phyloP scores from a whole-genome alignment of 2,329 filamentous ascomycete genomes.

The Aspergillus luchuensis region DNA sequence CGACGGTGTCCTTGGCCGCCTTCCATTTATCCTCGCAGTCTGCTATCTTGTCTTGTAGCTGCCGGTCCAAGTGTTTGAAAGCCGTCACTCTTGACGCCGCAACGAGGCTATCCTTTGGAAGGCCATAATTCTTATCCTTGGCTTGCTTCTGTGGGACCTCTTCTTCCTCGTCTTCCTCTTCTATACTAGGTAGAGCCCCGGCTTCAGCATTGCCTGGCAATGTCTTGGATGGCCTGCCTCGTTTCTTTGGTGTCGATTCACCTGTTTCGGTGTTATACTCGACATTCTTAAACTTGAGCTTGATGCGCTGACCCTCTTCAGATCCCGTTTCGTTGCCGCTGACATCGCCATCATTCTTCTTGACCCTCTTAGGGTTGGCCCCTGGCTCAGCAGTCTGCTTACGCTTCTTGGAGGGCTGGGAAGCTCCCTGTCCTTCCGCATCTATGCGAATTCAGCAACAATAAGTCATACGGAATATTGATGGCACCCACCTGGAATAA shows the following conservation, averaged over 20 bases:
- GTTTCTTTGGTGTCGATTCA: background rate
- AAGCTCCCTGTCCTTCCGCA: background rate
- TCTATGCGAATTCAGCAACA: background rate
- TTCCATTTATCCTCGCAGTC: slow-evolving; percentile 61
- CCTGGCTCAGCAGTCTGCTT: background rate
- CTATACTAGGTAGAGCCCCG: slow-evolving; percentile 5
- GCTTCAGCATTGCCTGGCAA: slow-evolving; percentile 3
- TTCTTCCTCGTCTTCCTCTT: slow-evolving; percentile 25
- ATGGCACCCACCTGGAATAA: background rate
- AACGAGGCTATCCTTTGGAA: no score
- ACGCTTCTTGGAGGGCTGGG: background rate
- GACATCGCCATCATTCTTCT: background rate
- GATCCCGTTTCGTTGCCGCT: background rate
- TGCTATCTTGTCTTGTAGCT: slow-evolving; percentile 54
- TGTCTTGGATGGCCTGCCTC: background rate
- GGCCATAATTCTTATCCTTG: background rate
- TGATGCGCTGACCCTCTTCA: background rate
- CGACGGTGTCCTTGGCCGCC: slow-evolving; percentile 35
- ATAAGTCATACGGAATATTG: no score
- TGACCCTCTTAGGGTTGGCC: background rate
- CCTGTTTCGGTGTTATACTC: background rate
- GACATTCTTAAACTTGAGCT: background rate
- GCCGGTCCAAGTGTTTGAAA: no score
- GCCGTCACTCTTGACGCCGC: no score
- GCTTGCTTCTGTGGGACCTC: background rate